Base-by-base conservation (phyloP, 73 alveolate species). In the Halteria grandinella region DNA sequence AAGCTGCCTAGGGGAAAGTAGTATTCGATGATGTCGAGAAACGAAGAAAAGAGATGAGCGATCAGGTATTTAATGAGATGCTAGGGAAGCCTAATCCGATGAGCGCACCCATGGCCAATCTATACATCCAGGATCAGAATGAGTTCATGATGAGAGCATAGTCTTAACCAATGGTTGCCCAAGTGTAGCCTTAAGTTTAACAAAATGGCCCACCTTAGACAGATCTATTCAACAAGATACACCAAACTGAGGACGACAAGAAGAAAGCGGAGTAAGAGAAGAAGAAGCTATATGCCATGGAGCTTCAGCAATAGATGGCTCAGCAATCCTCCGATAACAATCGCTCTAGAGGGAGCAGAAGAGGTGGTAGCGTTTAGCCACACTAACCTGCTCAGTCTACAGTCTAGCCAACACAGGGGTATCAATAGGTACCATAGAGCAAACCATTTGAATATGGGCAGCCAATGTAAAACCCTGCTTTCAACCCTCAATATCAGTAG, bases 331-430 rank as follows among this genome's bases (percentile, higher is more conserved):
- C 25, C 25, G 25, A 41, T 20, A 57, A 29, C 18, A 24, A 57
- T 11, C 18, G 25, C 7, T n/a, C 29, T 18, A 39, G 27, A 21
- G 63, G 40, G 8, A 39, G 41, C n/a, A 62, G 60, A 41, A 62
- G 78, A 41, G 41, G 78, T 40, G 78, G 78, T n/a, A n/a, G n/a
- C n/a, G n/a, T n/a, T n/a, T n/a, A n/a, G 24, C 36, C 78, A 6
- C 36, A 60, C 25, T 23, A 62, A 62, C 47, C 6, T 6, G 63
- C 23, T 7, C 62, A 36, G 17, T 39, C 36, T 40, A 7, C 36
- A 3, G 15, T 15, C 10, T 10, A 10, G 15, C 50, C 50, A 39
- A 39, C 10, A 11, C 50, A 39, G 50, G 18, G 15, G 50, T 39
- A 39, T 11, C 15, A 39, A 39, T 39, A 39, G 50, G 10, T 39